Evolutionary conservation across 2,329 filamentous ascomycete species (phyloP).

Genomic region (Fusarium sp.): DNA sequence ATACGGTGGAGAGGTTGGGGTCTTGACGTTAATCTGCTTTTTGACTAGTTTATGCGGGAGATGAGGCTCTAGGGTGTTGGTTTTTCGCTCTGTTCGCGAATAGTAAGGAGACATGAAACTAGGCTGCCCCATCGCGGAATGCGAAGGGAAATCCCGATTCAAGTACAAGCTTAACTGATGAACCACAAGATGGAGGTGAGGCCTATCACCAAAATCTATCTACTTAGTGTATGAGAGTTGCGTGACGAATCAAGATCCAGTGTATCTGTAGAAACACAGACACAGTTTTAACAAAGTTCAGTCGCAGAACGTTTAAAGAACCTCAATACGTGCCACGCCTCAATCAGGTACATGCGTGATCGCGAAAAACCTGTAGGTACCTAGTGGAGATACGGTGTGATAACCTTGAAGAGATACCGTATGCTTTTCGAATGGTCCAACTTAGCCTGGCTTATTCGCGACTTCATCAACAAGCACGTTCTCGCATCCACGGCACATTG

Average conservation of each 20-base stretch:
- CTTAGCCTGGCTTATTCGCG: neutral
- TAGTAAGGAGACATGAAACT: conserved; percentile 2
- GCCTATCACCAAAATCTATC: neutral
- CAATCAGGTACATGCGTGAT: neutral
- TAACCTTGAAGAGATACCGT: neutral
- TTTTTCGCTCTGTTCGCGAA: conserved; percentile 15
- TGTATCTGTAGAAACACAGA: neutral
- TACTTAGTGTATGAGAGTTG: neutral
- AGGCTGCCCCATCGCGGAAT: conserved; percentile 29
- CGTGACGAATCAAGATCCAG: neutral
- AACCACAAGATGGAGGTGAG: neutral
- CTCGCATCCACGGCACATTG: neutral
- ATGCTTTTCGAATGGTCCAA: neutral
- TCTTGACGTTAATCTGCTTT: conserved; percentile 36
- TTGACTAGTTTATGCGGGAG: conserved; percentile 33
- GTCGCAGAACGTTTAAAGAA: neutral
- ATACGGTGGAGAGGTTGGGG: conserved; percentile 25
- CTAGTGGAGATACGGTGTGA: neutral
- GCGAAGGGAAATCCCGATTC: neutral
- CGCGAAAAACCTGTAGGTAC: neutral
- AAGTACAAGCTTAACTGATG: neutral
- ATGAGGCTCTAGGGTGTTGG: conserved; percentile 33
- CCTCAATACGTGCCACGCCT: neutral
- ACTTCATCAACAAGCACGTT: neutral
- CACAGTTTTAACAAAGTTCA: neutral